Evolutionary conservation across 106 monocot genomes (phyloP).

Genomic region (Gastrodia elata): DNA sequence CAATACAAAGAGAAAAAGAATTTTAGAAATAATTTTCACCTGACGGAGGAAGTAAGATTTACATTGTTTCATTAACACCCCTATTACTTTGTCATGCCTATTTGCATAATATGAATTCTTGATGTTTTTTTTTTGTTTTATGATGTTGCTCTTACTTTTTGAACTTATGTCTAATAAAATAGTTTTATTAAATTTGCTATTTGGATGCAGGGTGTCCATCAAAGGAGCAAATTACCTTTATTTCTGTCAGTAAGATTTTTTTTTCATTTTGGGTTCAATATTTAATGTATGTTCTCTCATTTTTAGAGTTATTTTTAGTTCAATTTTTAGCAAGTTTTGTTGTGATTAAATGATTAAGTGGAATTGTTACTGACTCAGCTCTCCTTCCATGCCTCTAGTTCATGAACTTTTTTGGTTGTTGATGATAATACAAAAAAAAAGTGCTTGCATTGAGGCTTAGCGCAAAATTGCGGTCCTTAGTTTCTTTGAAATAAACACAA

Average conservation of each 20-base stretch:
- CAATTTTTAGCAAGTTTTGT: not conserved
- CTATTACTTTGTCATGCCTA: not conserved
- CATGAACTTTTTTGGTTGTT: not conserved
- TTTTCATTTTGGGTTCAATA: not conserved
- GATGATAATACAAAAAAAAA: not conserved
- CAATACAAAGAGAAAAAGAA: slow-evolving; percentile 6
- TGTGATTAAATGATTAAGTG: not conserved
- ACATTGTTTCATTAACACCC: not conserved
- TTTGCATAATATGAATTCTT: slow-evolving; percentile 1
- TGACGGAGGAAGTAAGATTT: slow-evolving; percentile 2
- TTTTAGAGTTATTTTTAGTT: not conserved
- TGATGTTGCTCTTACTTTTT: not conserved
- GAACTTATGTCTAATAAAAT: not conserved
- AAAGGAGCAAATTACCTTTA: not conserved
- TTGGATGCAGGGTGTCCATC: not conserved
- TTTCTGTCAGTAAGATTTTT: slow-evolving; percentile 5
- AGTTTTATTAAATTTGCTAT: not conserved
- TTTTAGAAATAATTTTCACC: slow-evolving; percentile 2
- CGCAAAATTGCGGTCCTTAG: not conserved
- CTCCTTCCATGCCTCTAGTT: not conserved
- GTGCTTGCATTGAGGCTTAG: not conserved
- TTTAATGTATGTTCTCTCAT: not conserved
- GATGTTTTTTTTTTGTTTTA: not conserved
- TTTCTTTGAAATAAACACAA: not conserved
- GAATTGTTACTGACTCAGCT: not conserved